These are phyloP conservation scores for Wickerhamiella occidentalis DNA, from an alignment of 805 yeast species.

Conservation along the genomic window DNA sequence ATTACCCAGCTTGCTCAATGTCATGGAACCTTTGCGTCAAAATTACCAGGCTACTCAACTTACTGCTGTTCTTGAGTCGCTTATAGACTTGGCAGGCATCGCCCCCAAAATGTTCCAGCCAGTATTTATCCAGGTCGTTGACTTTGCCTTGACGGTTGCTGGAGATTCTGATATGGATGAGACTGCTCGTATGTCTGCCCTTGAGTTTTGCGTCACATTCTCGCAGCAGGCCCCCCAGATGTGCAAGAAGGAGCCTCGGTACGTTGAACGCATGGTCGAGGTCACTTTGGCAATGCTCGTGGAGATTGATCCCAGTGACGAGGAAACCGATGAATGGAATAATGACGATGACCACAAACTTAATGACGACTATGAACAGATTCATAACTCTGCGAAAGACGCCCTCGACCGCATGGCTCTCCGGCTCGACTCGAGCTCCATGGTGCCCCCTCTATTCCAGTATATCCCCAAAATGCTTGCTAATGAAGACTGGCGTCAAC, in stretches of 20 bases:
- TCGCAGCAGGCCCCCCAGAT: conserved; percentile 88
- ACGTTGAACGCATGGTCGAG: conserved; percentile 59
- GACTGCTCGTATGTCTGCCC: conserved; percentile 67
- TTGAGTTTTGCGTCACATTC: conserved; percentile 81
- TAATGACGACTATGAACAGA: conserved; percentile 71
- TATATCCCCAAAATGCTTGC: conserved; percentile 72
- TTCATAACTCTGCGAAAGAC: conserved; percentile 85
- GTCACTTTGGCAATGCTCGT: conserved; percentile 76
- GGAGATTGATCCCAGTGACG: conserved; percentile 81
- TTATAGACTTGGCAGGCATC: conserved; percentile 79
- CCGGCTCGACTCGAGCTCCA: conserved; percentile 65
- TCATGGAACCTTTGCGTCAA: conserved; percentile 71
- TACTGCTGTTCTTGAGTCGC: conserved; percentile 74
- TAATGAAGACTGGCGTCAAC: conserved; percentile 77
- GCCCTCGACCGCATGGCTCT: conserved; percentile 85
- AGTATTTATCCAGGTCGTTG: conserved; percentile 79
- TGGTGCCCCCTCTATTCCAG: conserved; percentile 79
- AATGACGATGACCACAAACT: conserved; percentile 66
- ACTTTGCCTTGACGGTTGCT: conserved; percentile 72
- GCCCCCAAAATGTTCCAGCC: conserved; percentile 92
- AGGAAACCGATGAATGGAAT: conserved; percentile 80
- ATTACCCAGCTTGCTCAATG: conserved; percentile 72
- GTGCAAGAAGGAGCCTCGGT: conserved; percentile 72
- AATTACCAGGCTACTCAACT: conserved; percentile 71
- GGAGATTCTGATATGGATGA: conserved; percentile 73